Evolutionary conservation across 1,284 basidiomycete species (phyloP).

Genomic region (Cutaneotrichosporon sp.): DNA sequence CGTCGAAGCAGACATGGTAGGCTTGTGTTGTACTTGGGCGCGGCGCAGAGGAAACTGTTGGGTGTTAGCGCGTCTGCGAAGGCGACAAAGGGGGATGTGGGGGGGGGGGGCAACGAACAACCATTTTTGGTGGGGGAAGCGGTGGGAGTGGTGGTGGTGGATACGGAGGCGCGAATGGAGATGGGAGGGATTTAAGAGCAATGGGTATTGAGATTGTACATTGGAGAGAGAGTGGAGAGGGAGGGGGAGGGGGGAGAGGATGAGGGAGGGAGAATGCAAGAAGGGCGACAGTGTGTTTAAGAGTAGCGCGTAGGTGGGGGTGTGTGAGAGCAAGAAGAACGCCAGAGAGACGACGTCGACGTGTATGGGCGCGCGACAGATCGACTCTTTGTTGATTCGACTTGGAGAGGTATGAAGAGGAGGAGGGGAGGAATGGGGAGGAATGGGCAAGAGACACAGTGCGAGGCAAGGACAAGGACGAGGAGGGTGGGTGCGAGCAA

Average conservation of each 20-base stretch:
- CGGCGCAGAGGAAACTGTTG: slow-evolving; percentile 6
- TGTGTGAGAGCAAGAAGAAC: not conserved
- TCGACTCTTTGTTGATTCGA: not conserved
- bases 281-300: slow-evolving; percentile 5
- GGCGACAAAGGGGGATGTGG: not conserved
- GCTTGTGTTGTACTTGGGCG: not conserved
- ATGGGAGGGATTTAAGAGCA: not conserved
- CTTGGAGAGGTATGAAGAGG: too few relatives aligned
- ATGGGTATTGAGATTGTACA: not conserved
- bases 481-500: not conserved
- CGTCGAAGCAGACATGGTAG: not conserved
- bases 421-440: not conserved
- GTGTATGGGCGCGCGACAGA: not conserved
- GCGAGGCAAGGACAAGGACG: not conserved
- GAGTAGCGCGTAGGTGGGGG: not conserved
- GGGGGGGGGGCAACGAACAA: slow-evolving; percentile 10
- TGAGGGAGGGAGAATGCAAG: not conserved
- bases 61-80: not conserved
- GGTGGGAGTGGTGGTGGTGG: not conserved
- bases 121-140: not conserved
- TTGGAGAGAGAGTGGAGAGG: slow-evolving; percentile 1
- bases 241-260: not conserved
- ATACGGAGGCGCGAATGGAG: not conserved
- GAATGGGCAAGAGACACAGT: not conserved
- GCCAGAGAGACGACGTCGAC: not conserved